Conservation (phyloP, 1,284 basidiomycete species). For the Garcileccinum viscosum region DNA sequence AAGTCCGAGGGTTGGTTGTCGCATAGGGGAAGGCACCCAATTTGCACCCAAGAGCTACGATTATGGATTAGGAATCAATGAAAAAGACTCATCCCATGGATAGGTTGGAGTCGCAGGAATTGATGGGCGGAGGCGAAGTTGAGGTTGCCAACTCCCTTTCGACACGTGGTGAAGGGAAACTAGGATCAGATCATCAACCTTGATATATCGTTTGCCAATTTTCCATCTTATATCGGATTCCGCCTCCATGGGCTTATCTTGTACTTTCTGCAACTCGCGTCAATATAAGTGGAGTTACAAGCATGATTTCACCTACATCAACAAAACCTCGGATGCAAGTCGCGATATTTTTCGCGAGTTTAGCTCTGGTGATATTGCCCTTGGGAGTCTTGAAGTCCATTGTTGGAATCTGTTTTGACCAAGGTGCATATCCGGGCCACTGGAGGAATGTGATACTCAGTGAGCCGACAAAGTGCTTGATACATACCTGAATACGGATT, state of each 20-base stretch:
- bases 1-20: not conserved
- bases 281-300: constrained; percentile 5
- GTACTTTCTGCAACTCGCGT: constrained; percentile 49
- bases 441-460: constrained; percentile 32
- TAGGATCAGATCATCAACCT: constrained; percentile 67
- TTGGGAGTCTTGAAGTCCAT: constrained; percentile 77
- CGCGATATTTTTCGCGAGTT: constrained; percentile 71
- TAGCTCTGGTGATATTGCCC: constrained; percentile 69
- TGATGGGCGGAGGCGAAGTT: constrained; percentile 57
- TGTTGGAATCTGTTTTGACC: constrained; percentile 80
- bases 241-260: constrained; percentile 58
- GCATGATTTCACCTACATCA: constrained; percentile 40
- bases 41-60: not conserved
- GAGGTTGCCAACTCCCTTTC: constrained; percentile 80
- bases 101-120: not conserved
- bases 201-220: constrained; percentile 62
- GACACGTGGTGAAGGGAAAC: constrained; percentile 81
- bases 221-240: constrained; percentile 63
- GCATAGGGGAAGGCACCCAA: not conserved
- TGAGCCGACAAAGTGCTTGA: constrained; percentile 1
- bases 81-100: constrained; percentile 5
- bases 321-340: constrained; percentile 68
- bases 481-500: constrained; percentile 68
- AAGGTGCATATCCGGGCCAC: constrained; percentile 80
- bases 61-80: constrained; percentile 10